phyloP scores from a whole-genome alignment of 345 rosid genomes.

The Hirschfeldia incana region DNA sequence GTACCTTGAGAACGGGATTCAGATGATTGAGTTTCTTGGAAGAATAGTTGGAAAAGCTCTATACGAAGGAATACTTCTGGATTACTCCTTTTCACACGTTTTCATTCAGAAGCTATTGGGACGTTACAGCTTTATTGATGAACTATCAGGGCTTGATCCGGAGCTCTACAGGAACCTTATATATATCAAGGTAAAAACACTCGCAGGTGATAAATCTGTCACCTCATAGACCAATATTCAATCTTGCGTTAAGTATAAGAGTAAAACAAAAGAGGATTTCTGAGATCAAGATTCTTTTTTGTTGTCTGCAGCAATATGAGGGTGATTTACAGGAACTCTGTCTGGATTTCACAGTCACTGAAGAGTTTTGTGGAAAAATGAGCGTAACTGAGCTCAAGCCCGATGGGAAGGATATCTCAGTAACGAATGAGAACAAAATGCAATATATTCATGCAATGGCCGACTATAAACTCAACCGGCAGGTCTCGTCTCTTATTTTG shows the following conservation, averaged over 20 bases:
- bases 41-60: conserved; percentile 97
- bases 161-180: conserved; percentile 86
- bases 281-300: conserved; percentile 18
- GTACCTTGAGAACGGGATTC: conserved; percentile 78
- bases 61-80: conserved; percentile 92
- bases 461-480: conserved; percentile 92
- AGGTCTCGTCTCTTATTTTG: conserved; percentile 48
- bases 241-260: conserved; percentile 9
- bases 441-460: conserved; percentile 98
- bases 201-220: conserved; percentile 18
- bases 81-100: conserved; percentile 89
- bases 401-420: conserved; percentile 78
- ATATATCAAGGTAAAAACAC: conserved; percentile 88
- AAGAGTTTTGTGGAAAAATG: conserved; percentile 78
- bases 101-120: conserved; percentile 94
- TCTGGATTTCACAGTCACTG: conserved; percentile 89
- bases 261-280: conserved; percentile 19
- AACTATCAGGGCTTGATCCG: conserved; percentile 93
- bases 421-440: conserved; percentile 92
- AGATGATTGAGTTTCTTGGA: conserved; percentile 97
- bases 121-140: conserved; percentile 95
- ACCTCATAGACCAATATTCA: conserved; percentile 13
- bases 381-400: conserved; percentile 79
- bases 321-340: conserved; percentile 86
- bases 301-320: conserved; percentile 71